A percentile compares a stretch with the other conserved stretches of the same genome.
phyloP scores from a whole-genome alignment of 169 alveolate species.

The Plasmodium blacklocki region DNA sequence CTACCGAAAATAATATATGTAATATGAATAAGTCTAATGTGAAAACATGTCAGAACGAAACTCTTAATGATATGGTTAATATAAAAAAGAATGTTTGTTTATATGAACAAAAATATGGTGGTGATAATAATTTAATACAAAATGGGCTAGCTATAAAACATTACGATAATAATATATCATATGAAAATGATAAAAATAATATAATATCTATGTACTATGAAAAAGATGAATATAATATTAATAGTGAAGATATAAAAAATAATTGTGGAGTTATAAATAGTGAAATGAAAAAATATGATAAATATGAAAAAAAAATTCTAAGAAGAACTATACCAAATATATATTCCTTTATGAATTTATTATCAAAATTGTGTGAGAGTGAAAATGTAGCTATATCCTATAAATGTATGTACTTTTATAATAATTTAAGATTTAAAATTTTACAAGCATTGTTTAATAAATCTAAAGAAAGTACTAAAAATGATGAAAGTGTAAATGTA shows the following conservation, averaged over 20 bases:
- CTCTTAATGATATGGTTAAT: not conserved
- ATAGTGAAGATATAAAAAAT: conserved; percentile 4
- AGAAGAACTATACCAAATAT: conserved; percentile 61
- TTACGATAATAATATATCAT: not conserved
- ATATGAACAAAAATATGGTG: not conserved
- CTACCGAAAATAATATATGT: not conserved
- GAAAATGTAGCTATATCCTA: conserved; percentile 44
- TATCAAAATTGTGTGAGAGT: conserved; percentile 70
- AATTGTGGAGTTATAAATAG: no score
- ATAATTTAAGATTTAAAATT: conserved; percentile 45
- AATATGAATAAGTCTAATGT: not conserved
- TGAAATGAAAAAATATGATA: conserved; percentile 32
- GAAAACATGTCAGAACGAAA: not conserved
- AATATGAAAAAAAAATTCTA: conserved; percentile 42
- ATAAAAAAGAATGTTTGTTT: not conserved
- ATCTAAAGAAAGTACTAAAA: not conserved
- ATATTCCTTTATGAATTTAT: conserved; percentile 67
- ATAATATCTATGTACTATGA: not conserved
- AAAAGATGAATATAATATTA: not conserved
- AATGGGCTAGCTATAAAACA: not conserved
- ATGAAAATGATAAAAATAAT: not conserved
- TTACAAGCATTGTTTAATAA: conserved; percentile 47
- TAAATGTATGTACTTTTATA: conserved; percentile 71
- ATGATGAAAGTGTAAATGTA: no score
- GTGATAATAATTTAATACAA: not conserved